Base-by-base conservation (phyloP, 495 filamentous ascomycete genomes). In the Podospora pseudoanserina region DNA sequence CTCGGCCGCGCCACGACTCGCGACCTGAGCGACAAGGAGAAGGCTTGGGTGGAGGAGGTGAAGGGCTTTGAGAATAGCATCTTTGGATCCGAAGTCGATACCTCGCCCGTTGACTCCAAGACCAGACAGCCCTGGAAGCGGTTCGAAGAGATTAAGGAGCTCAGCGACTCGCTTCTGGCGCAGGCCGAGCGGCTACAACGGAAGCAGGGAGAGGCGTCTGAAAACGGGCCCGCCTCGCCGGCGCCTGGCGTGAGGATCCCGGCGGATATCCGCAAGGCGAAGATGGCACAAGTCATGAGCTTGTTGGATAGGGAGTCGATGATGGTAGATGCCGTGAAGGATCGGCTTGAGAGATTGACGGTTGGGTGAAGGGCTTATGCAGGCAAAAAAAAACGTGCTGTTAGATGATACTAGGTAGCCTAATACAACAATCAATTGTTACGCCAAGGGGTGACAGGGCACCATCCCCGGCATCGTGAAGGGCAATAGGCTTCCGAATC, bases 21-120 rank as follows among this genome's bases (percentile, higher is more conserved):
- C 13, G 86, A 90, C 65, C 79, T 96, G 53, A 93, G 89, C 75
- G 88, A 90, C 65, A 91, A 87, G 75, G 91, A 94, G 74, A 85
- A 80, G 74, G 82, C 85, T 0, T 94, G 88, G 88, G 72, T 86
- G 1, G 81, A 82, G 5, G 91, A 94, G 73, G 86, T 93, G 27
- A 77, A 84, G 26, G 68, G 76, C 15, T 66, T 92, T 57, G 74
- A 81, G 44, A 64, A 56, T 26, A 83, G 76, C 69, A 70, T 86
- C 3, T 53, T 80, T 78, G 77, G 82, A 64, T 80, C 77, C 9
- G 69, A 68, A 55, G 67, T 62, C 30, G 68, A 56, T 23, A 20
- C 39, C 62, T 27, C 16, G 55, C 39, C 67, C 57, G 68, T 60
- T 59, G 71, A 57, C 32, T 73, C 64, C 60, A 69, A 75, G 58